Base-by-base conservation (phyloP, 2,329 filamentous ascomycete genomes). In the Aspergillus sergii region DNA sequence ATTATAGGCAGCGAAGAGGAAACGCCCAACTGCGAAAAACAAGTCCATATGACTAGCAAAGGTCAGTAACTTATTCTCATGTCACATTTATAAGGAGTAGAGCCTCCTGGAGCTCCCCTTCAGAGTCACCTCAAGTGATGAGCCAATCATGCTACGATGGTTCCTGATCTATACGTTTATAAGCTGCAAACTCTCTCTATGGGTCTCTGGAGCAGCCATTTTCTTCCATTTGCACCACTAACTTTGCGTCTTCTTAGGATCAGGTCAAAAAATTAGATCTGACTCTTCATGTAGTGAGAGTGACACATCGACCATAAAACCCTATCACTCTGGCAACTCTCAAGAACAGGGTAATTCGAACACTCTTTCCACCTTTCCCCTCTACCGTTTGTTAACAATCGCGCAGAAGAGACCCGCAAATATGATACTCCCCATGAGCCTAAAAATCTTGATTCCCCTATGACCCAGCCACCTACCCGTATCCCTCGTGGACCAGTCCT, bases 401-500 rank as follows among this genome's bases (percentile, higher is more conserved):
- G 8, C 4, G 34, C 10, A 51, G 48, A 34, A 23, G 12, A n/a
- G 48, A n/a, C 28, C 5, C 34, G 26, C 11, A 55, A 39, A 39
- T 11, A 36, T 21, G n/a, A 26, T 4, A 36, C 32, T 21, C 1
- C 32, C 4, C 7, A 54, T 10, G 32, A 26, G 51, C n/a, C n/a
- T 9, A 23, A 23, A 41, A n/a, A 55, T 12, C 2, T 14, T 21
- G 21, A 55, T 11, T 16, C 12, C 1, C 19, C 19, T 5, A 23
- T 48, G 5, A 4, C 48, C 8, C 28, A 51, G 32, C 46, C 32
- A 9, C 21, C 11, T n/a, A 36, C 53, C 34, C 60, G 57, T 28
- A 61, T 64, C 21, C 62, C 60, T 50, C 59, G 59, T 4, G 57
- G 28, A 7, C 14, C 41, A 58, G 45, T 48, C 21, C 16, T 16